Evolutionary conservation across 345 rosid species (phyloP).

Genomic region (Populus pruinosa): DNA sequence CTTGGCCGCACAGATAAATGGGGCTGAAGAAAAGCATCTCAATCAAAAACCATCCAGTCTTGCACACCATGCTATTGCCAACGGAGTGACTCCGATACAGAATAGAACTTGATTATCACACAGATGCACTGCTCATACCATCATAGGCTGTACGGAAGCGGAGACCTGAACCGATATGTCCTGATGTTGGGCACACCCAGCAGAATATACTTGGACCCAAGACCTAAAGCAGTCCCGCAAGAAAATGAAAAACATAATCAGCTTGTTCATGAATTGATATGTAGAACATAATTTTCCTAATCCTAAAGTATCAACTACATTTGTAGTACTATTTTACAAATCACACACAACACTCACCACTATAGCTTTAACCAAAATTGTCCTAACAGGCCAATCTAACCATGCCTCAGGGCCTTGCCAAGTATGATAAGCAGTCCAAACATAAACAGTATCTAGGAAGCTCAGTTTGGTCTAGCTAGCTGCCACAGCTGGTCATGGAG

Average conservation of each 20-base stretch:
- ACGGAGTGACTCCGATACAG: constrained; percentile 1
- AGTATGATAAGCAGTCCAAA: background rate
- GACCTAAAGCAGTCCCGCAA: constrained; percentile 42
- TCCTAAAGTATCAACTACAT: background rate
- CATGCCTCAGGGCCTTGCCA: background rate
- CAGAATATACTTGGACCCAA: constrained; percentile 69
- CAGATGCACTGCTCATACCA: constrained; percentile 23
- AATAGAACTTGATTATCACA: constrained; percentile 23
- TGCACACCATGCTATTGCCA: constrained; percentile 8
- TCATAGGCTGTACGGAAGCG: constrained; percentile 66
- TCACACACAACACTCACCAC: background rate
- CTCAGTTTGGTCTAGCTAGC: background rate
- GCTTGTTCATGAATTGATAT: background rate
- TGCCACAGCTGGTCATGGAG: background rate
- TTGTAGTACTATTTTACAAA: too few species aligned
- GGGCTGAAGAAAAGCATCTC: background rate
- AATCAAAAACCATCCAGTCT: background rate
- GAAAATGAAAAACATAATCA: background rate
- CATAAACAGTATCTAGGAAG: background rate
- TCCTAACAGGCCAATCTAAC: background rate
- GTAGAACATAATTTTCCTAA: background rate
- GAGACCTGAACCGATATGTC: constrained; percentile 71
- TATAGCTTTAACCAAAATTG: background rate
- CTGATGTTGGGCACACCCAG: constrained; percentile 73
- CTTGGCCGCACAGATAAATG: background rate